These are phyloP conservation scores for Phaffia tasmanica DNA, from an alignment of 768 basidiomycete genomes.

Conservation along the genomic window DNA sequence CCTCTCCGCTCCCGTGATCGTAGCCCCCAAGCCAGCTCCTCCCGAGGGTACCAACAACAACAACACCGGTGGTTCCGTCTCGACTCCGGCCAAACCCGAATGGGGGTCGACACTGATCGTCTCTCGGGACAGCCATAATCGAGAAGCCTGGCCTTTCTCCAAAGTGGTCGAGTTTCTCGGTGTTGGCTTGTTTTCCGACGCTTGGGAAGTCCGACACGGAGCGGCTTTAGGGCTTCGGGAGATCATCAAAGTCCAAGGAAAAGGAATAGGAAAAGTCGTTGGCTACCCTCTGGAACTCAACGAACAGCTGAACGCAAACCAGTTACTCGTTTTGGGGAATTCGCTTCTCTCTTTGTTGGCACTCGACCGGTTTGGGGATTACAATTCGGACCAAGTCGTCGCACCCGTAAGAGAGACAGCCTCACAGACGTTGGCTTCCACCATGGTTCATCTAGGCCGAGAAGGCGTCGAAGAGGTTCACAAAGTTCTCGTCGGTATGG, in stretches of 20 bases:
- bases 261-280: constrained; percentile 60
- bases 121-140: constrained; percentile 6
- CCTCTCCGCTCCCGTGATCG: constrained; percentile 29
- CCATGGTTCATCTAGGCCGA: constrained; percentile 78
- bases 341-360: constrained; percentile 81
- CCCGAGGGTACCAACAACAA: constrained; percentile 28
- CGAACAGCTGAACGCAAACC: constrained; percentile 9
- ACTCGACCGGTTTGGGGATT: constrained; percentile 95
- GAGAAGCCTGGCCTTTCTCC: constrained; percentile 33
- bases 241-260: constrained; percentile 69
- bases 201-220: constrained; percentile 92
- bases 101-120: constrained; percentile 28
- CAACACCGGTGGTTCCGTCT: constrained; percentile 40
- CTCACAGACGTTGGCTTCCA: constrained; percentile 81
- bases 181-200: constrained; percentile 64
- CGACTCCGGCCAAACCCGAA: constrained; percentile 31
- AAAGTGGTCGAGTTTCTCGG: constrained; percentile 66
- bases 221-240: constrained; percentile 84
- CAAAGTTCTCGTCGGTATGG: constrained; percentile 77
- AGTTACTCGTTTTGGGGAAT: constrained; percentile 50
- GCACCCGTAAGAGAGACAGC: constrained; percentile 95
- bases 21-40: constrained; percentile 39
- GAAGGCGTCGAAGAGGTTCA: constrained; percentile 70
- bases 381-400: constrained; percentile 89
- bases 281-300: constrained; percentile 19